Evolutionary conservation across 2,329 filamentous ascomycete species (phyloP), one percentile per base, ranked within the genome.

Genomic region (Verticillium zaregamsianum): DNA sequence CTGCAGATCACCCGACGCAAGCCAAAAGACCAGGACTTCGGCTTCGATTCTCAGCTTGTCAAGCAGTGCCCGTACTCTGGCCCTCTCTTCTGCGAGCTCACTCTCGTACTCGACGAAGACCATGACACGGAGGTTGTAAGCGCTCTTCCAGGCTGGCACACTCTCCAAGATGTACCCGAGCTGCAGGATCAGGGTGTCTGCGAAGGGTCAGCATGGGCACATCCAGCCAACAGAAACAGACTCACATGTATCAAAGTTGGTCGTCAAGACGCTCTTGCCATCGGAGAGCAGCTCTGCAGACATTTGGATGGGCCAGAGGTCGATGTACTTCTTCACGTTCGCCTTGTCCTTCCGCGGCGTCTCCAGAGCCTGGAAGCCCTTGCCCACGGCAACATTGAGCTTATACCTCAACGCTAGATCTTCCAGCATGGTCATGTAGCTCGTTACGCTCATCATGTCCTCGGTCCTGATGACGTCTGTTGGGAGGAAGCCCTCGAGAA

Each of bases 271-370:
- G 65, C 82, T 87, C 70, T 86, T 85, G 1, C 82, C 83, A 65
- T 89, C 87, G 1, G 89, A 80, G 0, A 86, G 85, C 37, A 95
- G 85, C 68, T 94, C 91, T 1, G 92, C 92, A 6, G 92, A 94
- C 91, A 96, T 96, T 67, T 96, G 93, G 59, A 96, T 95, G 0
- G 92, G 92, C 92, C 92, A 96, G 5, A 96, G 77, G 69, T 96
- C 92, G 64, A 96, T 91, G 69, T 89, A 94, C 69, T 87, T 91
- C 71, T 94, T 94, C 4, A 78, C 79, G 59, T 88, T 86, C 20
- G 72, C 70, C 4, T 81, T 82, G 45, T 86, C 80, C 1, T 80
- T 73, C 23, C 84, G 80, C 0, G 92, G 92, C 0, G 92, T 84
- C 69, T 95, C 90, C 2, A 96, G 78, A 1, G 85, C 77, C 59